Conservation (phyloP, 805 yeast genomes). For the Nadsonia fulvescens region DNA sequence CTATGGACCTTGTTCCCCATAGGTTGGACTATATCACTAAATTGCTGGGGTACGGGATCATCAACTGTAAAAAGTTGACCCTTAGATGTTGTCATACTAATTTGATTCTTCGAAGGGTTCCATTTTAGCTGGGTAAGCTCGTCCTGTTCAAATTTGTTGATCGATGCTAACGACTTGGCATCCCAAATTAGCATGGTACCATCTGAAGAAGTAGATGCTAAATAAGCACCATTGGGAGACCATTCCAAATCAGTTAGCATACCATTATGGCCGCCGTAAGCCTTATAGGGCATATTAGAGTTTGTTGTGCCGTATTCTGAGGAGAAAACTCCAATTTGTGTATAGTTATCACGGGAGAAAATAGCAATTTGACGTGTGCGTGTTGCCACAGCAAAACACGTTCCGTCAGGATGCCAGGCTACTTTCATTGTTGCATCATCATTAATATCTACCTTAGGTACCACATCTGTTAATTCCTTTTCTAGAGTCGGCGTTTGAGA, state of each 20-base stretch:
- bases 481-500: conserved; percentile 11
- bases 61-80: conserved; percentile 16
- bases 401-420: conserved; percentile 59
- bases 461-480: conserved; percentile 13
- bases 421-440: conserved; percentile 33
- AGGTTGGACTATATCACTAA: conserved; percentile 1
- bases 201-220: conserved; percentile 43
- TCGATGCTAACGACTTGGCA: conserved; percentile 20
- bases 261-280: conserved; percentile 12
- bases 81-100: conserved; percentile 16
- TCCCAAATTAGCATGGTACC: conserved; percentile 41
- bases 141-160: conserved; percentile 19
- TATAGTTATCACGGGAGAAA: conserved; percentile 11
- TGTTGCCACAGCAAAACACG: conserved; percentile 49
- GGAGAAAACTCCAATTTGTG: too few relatives aligned
- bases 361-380: conserved; percentile 19
- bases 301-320: too few relatives aligned
- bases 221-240: conserved; percentile 40
- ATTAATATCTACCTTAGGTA: conserved; percentile 14
- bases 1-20: conserved; percentile 2
- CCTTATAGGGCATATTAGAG: conserved; percentile 1
- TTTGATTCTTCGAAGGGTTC: conserved; percentile 20
- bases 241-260: conserved; percentile 34
- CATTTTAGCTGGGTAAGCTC: conserved; percentile 17
- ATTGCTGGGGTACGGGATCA: conserved; percentile 9